Evolutionary conservation across 192 early-diverging fungal species (phyloP).

Genomic region (Linnemannia hyalina): DNA sequence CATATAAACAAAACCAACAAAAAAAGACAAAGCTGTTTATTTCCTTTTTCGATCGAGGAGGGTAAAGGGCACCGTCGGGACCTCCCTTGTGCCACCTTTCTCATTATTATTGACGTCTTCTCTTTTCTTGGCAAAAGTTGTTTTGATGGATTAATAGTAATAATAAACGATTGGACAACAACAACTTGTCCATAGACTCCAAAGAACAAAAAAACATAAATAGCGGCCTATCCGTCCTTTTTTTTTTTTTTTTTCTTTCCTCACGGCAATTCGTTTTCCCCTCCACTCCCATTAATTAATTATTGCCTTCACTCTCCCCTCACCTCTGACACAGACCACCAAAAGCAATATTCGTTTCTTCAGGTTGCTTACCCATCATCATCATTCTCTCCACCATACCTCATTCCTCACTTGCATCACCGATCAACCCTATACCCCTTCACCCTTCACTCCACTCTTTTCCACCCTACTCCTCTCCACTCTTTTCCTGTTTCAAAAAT

Average conservation of each 20-base stretch:
- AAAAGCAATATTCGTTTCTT: too few relatives aligned
- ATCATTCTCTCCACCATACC: too few relatives aligned
- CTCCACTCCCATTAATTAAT: neutral
- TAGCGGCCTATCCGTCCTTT: neutral
- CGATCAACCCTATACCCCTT: neutral
- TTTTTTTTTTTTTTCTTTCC: neutral
- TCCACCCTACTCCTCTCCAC: too few relatives aligned
- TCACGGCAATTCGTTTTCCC: slow-evolving; percentile 12
- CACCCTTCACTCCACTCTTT: slow-evolving; percentile 7
- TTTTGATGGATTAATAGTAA: too few relatives aligned
- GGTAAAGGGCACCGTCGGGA: neutral
- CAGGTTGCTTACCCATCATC: too few relatives aligned
- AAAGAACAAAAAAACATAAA: neutral
- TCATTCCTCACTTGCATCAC: neutral
- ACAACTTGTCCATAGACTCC: neutral
- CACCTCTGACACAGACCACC: too few relatives aligned
- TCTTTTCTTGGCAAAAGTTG: neutral
- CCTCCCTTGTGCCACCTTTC: neutral
- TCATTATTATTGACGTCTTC: neutral
- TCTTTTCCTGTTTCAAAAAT: slow-evolving; percentile 6
- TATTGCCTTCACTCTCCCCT: too few relatives aligned
- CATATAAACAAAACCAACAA: neutral
- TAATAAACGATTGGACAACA: too few relatives aligned
- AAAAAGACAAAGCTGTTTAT: neutral
- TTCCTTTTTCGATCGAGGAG: neutral